A percentile compares a stretch with the other conserved stretches of the same genome.
These are phyloP conservation scores for Dothideomycetes sp. DNA, from an alignment of 2,329 filamentous ascomycete genomes.

Conservation along the genomic window DNA sequence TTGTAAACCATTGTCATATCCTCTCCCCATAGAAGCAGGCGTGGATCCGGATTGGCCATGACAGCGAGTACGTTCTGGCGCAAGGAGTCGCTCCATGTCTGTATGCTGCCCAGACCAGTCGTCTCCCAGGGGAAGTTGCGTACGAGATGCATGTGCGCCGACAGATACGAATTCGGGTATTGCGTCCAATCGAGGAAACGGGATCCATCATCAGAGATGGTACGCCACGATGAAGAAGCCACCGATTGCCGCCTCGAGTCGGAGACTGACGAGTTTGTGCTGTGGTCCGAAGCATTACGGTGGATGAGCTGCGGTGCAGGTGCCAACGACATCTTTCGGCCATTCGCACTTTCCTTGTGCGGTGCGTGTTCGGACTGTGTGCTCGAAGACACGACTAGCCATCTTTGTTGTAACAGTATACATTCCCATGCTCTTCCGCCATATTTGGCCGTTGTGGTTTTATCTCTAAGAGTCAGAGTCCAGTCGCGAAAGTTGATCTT, in stretches of 20 bases:
- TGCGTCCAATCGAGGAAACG: constrained; percentile 10
- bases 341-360: neutral
- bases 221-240: constrained; percentile 11
- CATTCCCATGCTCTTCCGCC: constrained; percentile 7
- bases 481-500: neutral
- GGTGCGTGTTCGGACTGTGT: neutral
- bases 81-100: constrained; percentile 20
- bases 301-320: neutral
- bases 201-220: constrained; percentile 4
- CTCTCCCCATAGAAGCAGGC: constrained; percentile 24
- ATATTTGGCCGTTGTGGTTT: neutral
- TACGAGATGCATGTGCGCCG: constrained; percentile 16
- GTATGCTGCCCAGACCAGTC: constrained; percentile 23
- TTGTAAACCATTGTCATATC: constrained; percentile 30
- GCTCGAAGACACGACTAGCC: neutral
- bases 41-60: constrained; percentile 24
- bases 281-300: neutral
- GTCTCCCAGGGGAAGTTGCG: constrained; percentile 22
- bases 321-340: too few species aligned
- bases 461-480: neutral
- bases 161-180: neutral
- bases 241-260: constrained; percentile 1
- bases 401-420: constrained; percentile 1
- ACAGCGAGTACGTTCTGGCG: constrained; percentile 19
- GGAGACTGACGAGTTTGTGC: neutral